Percentiles rank a stretch among this genome's conserved stretches.
These are phyloP conservation scores for Rhynchospora pubera DNA, from an alignment of 176 grass and related monocot genomes.

Conservation along the genomic window DNA sequence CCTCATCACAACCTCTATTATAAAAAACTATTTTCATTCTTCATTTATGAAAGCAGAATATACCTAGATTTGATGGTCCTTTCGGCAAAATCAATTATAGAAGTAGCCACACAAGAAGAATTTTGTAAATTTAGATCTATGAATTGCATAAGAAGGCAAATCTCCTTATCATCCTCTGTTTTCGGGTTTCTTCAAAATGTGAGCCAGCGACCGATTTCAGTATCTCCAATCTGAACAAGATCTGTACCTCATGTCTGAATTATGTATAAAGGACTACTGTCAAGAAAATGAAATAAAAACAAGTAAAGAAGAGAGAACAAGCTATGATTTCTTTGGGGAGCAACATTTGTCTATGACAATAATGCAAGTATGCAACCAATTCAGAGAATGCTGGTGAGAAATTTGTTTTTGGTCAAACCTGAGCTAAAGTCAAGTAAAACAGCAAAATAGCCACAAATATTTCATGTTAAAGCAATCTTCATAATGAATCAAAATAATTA, in stretches of 20 bases:
- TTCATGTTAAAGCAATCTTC: background rate
- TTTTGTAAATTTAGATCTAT: constrained; percentile 91
- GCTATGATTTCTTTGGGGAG: constrained; percentile 9
- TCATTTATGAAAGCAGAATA: constrained; percentile 22
- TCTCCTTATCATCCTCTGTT: constrained; percentile 91
- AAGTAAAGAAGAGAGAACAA: background rate
- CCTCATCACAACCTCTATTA: background rate
- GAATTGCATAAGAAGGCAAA: constrained; percentile 75
- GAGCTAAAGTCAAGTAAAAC: background rate
- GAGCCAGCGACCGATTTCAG: constrained; percentile 44
- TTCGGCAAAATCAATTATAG: constrained; percentile 74
- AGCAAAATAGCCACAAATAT: background rate
- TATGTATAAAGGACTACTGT: constrained; percentile 45
- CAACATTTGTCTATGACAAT: background rate
- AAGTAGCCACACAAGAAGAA: constrained; percentile 40
- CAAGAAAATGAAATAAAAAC: background rate
- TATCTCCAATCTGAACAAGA: constrained; percentile 92
- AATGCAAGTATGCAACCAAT: background rate
- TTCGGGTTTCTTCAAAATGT: constrained; percentile 50
- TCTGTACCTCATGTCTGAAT: constrained; percentile 79
- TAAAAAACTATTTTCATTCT: background rate
- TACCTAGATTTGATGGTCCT: constrained; percentile 84
- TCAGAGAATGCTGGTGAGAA: background rate
- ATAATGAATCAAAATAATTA: background rate
- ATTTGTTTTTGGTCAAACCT: background rate